Base-by-base conservation (phyloP, 257 asterid species). In the Solanum ossicruentum region DNA sequence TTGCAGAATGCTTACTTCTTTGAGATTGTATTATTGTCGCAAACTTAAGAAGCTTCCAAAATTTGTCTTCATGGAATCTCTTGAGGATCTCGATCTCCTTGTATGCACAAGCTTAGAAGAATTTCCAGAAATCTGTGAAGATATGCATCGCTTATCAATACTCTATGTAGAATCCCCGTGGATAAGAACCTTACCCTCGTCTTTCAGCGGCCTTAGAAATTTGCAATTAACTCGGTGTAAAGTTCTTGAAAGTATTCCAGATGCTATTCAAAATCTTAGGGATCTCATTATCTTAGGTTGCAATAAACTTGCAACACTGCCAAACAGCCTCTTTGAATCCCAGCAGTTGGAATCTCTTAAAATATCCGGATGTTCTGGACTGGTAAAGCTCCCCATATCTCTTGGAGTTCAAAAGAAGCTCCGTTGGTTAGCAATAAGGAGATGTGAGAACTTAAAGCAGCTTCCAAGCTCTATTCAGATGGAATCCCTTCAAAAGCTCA, bases 341-440 rank as follows among this genome's bases (percentile, higher is more conserved):
- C 54, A 70, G 2, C 32, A 2, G 41, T 20, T 18, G 54, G 0
- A 10, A n/a, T 0, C 0, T 9, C 17, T 70, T 18, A 3, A 2
- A 1, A 32, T 32, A 32, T 2, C 3, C 36, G 0, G 3, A 3
- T 71, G 80, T 71, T 20, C 55, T 11, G 51, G 10, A 71, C 10
- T 66, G 45, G 47, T 66, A 28, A 18, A 66, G 45, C 45, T 69
- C 51, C 26, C 78, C 23, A 10, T 9, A 39, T 39, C 52, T 69
- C 4, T 17, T 9, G 20, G n/a, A 28, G 51, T 16, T 69, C 78
- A 36, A 32, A 69, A 69, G 4, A 16, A 16, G 51, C 26, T 69
- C 2, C 0, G 3, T 32, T 0, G 36, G 3, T 32, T 32, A 32
- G 0, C 0, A 0, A 41, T 70, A 10, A 0, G 0, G n/a, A 26